phyloP scores from a whole-genome alignment of 2,329 filamentous ascomycete genomes.

The Stagonosporopsis chrysanthemi region DNA sequence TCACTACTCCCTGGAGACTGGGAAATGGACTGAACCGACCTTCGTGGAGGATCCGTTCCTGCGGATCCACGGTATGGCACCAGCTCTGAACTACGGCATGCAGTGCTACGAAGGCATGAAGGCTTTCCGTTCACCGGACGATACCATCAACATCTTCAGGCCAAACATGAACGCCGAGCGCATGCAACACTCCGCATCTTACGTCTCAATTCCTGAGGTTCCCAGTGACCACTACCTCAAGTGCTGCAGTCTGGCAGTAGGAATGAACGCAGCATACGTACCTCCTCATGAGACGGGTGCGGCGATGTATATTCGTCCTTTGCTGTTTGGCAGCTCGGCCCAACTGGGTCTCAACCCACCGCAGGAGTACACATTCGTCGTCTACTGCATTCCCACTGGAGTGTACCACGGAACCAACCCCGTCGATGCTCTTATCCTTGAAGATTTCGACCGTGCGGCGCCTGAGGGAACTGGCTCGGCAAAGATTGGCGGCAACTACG shows the following conservation, averaged over 20 bases:
- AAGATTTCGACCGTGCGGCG: slow-evolving; percentile 93
- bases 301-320: slow-evolving; percentile 89
- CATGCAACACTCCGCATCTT: slow-evolving; percentile 83
- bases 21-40: slow-evolving; percentile 77
- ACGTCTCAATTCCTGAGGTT: slow-evolving; percentile 82
- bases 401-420: slow-evolving; percentile 92
- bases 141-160: slow-evolving; percentile 85
- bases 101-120: slow-evolving; percentile 99
- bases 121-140: slow-evolving; percentile 81
- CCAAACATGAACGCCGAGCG: slow-evolving; percentile 83
- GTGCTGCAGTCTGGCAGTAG: slow-evolving; percentile 80
- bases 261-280: slow-evolving; percentile 87
- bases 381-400: slow-evolving; percentile 90
- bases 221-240: slow-evolving; percentile 78
- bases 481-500: slow-evolving; percentile 97
- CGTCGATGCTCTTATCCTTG: slow-evolving; percentile 85
- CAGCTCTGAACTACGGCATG: slow-evolving; percentile 92
- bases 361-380: slow-evolving; percentile 89
- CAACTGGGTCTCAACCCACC: slow-evolving; percentile 87
- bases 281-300: slow-evolving; percentile 89
- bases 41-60: slow-evolving; percentile 87
- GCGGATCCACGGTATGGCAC: slow-evolving; percentile 92
- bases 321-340: slow-evolving; percentile 85
- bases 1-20: slow-evolving; percentile 76
- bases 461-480: slow-evolving; percentile 87